A percentile compares a stretch with the other conserved stretches of the same genome.
Conservation (phyloP, 768 basidiomycete species). For the Hypsizygus marmoreus region DNA sequence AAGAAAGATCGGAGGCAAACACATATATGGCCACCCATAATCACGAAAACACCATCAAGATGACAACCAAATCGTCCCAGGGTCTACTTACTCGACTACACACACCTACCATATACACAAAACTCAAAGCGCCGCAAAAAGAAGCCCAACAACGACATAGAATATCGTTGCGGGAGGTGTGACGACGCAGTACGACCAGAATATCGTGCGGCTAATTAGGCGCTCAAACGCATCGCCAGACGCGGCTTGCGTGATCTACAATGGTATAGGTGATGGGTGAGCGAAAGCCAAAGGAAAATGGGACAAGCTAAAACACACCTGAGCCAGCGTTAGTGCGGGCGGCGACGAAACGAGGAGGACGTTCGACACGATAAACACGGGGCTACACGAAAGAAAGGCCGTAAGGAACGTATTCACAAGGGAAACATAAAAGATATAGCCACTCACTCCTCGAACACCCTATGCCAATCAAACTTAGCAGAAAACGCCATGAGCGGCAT, state of each 20-base stretch:
- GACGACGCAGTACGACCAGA: slow-evolving; percentile 88
- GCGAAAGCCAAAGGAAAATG: not conserved
- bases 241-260: slow-evolving; percentile 79
- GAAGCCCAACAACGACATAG: slow-evolving; percentile 75
- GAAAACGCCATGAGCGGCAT: slow-evolving; percentile 74
- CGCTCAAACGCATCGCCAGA: slow-evolving; percentile 89
- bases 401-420: slow-evolving; percentile 4
- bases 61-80: no score
- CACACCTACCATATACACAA: not conserved
- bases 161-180: slow-evolving; percentile 84
- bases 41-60: no score
- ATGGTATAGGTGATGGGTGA: not conserved
- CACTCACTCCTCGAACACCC: slow-evolving; percentile 77
- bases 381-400: slow-evolving; percentile 44
- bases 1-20: no score
- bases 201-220: slow-evolving; percentile 87
- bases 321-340: slow-evolving; percentile 59
- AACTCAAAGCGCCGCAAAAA: slow-evolving; percentile 56
- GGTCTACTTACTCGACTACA: no score
- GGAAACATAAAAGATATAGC: slow-evolving; percentile 1
- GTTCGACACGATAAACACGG: slow-evolving; percentile 85
- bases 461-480: slow-evolving; percentile 57
- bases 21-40: no score
- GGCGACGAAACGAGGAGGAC: slow-evolving; percentile 83
- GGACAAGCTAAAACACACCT: slow-evolving; percentile 45